Conservation (phyloP, 1,284 basidiomycete genomes). For the Ganoderma leucocontextum region DNA sequence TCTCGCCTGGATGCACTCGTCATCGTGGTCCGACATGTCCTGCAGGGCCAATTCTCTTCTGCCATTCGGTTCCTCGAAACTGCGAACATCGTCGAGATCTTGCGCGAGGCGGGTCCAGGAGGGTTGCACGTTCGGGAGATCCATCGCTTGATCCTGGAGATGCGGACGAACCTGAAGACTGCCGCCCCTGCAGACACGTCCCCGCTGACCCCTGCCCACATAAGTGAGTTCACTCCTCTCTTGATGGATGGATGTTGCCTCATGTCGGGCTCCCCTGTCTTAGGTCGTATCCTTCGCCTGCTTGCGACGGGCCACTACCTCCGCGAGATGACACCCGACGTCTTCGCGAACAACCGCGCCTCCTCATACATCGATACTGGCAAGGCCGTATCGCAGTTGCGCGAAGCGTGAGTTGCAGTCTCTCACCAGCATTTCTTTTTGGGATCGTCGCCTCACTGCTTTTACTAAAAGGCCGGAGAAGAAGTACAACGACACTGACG, state of each 20-base stretch:
- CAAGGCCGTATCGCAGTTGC: constrained; percentile 51
- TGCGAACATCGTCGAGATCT: constrained; percentile 40
- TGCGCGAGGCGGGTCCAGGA: constrained; percentile 45
- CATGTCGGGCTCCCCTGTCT: background rate
- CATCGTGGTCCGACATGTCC: background rate
- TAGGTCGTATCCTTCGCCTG: constrained; percentile 40
- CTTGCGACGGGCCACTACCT: constrained; percentile 42
- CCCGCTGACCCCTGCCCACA: constrained; percentile 10
- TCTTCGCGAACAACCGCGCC: constrained; percentile 43
- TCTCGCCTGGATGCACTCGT: background rate
- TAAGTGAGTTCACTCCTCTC: constrained; percentile 9
- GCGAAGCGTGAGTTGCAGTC: constrained; percentile 38
- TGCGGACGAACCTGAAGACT: constrained; percentile 22
- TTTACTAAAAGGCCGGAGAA: constrained; percentile 24
- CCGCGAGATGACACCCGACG: constrained; percentile 41
- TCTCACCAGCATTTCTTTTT: background rate
- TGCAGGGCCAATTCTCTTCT: constrained; percentile 18
- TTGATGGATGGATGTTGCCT: background rate
- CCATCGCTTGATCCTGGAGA: constrained; percentile 14
- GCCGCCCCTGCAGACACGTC: constrained; percentile 24
- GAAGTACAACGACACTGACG: constrained; percentile 39
- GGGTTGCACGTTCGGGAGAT: constrained; percentile 41
- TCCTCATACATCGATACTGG: constrained; percentile 60
- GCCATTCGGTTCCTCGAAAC: constrained; percentile 23
- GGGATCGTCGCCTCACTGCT: background rate